These are phyloP conservation scores for Lumnitzera littorea DNA, from an alignment of 345 rosid genomes.

Conservation along the genomic window DNA sequence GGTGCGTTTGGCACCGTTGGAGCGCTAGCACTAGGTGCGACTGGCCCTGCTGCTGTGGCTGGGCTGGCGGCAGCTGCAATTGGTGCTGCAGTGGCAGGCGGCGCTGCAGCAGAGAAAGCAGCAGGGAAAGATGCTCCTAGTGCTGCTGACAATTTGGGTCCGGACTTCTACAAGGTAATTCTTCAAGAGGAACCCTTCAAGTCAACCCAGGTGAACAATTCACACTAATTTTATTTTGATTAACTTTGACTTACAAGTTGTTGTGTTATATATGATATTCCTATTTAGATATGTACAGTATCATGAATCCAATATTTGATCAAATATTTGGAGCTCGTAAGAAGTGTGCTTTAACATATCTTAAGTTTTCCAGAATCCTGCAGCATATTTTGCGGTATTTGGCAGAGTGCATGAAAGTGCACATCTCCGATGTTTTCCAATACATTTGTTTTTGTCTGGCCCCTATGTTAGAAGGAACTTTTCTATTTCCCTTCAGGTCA, in stretches of 20 bases:
- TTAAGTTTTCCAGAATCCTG: no score
- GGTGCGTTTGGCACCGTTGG: constrained; percentile 77
- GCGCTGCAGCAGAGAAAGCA: constrained; percentile 55
- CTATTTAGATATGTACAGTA: no score
- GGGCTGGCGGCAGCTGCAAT: constrained; percentile 72
- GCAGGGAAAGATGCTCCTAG: constrained; percentile 58
- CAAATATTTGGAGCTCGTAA: no score
- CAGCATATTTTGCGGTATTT: no score
- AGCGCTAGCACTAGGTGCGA: constrained; percentile 55
- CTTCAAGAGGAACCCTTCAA: constrained; percentile 86
- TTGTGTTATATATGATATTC: no score
- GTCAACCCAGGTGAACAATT: constrained; percentile 51
- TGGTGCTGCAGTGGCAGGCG: constrained; percentile 84
- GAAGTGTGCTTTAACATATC: no score
- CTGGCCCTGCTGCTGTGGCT: constrained; percentile 66
- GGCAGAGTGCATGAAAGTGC: no score
- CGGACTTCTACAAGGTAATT: constrained; percentile 69
- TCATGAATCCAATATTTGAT: no score
- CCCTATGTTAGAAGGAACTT: background rate
- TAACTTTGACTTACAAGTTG: no score
- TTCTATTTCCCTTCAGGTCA: constrained; percentile 38
- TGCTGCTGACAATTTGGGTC: constrained; percentile 60
- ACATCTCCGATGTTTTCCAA: no score
- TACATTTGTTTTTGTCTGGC: no score
- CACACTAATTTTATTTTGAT: no score